phyloP scores from a whole-genome alignment of 441 rosid species.

The Dalechampia spathulata region DNA sequence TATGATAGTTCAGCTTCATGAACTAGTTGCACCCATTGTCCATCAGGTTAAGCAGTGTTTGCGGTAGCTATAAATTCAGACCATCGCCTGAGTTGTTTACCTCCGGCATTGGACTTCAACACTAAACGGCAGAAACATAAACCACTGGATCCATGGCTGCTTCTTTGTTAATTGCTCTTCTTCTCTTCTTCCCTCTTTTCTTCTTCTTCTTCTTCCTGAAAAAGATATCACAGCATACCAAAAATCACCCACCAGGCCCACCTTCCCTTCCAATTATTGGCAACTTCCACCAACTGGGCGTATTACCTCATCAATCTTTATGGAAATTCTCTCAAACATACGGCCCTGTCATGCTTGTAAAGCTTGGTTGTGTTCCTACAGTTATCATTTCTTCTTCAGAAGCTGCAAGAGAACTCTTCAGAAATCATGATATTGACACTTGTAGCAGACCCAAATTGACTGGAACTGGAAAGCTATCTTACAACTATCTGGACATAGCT shows the following conservation, averaged over 20 bases:
- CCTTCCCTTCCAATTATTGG: background rate
- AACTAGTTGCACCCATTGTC: too few relatives aligned
- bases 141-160: too few relatives aligned
- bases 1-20: too few relatives aligned
- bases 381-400: conserved; percentile 2
- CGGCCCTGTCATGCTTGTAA: conserved; percentile 29
- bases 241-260: background rate
- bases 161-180: background rate
- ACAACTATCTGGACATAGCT: background rate
- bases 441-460: background rate
- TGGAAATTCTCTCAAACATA: conserved; percentile 20
- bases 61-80: too few relatives aligned
- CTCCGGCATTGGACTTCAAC: too few relatives aligned
- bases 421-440: background rate
- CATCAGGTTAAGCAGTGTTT: too few relatives aligned
- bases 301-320: background rate
- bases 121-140: too few relatives aligned
- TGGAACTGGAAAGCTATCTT: background rate
- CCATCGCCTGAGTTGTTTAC: too few relatives aligned
- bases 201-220: background rate
- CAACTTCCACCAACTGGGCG: conserved; percentile 2
- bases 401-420: conserved; percentile 1
- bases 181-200: background rate
- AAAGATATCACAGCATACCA: background rate
- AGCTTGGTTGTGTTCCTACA: background rate